These are phyloP conservation scores for Eremothecium coryli DNA, from an alignment of 1,139 yeast species.

Conservation along the genomic window DNA sequence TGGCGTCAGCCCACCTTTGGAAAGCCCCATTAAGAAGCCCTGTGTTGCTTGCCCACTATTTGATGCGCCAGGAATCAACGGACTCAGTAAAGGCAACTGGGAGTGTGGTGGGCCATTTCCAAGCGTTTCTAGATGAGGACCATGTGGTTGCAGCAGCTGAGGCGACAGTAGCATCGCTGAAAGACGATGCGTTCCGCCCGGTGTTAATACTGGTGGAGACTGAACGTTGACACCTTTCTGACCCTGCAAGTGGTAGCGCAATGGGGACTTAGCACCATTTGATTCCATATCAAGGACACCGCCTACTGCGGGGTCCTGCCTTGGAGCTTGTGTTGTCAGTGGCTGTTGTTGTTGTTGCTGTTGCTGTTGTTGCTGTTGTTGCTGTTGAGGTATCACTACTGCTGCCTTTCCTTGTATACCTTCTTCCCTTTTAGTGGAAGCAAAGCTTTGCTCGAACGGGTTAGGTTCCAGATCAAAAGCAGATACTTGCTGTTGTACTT, in stretches of 20 bases:
- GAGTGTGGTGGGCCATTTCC: conserved; percentile 3
- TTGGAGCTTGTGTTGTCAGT: too few relatives aligned
- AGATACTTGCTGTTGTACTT: conserved; percentile 14
- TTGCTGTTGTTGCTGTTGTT: conserved; percentile 11
- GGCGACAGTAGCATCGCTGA: conserved; percentile 43
- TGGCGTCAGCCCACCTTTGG: conserved; percentile 56
- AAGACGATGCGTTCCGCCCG: conserved; percentile 48
- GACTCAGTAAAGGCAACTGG: conserved; percentile 7
- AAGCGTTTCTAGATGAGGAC: neutral
- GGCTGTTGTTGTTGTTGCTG: neutral
- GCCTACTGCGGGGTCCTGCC: conserved; percentile 2
- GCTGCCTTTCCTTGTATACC: conserved; percentile 26
- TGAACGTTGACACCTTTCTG: conserved; percentile 17
- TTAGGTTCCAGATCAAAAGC: conserved; percentile 79
- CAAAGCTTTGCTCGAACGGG: conserved; percentile 93
- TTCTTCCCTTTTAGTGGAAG: conserved; percentile 35
- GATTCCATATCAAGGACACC: conserved; percentile 1
- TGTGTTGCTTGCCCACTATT: conserved; percentile 9
- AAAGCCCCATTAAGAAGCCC: conserved; percentile 25
- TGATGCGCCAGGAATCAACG: conserved; percentile 12
- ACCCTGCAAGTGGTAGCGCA: conserved; percentile 11
- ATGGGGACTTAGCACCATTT: conserved; percentile 11
- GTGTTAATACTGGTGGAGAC: conserved; percentile 50
- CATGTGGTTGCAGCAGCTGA: conserved; percentile 17
- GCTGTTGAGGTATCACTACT: conserved; percentile 5